Evolutionary conservation across 495 filamentous ascomycete species (phyloP).

Genomic region (Hypoxylon lienhwacheense): DNA sequence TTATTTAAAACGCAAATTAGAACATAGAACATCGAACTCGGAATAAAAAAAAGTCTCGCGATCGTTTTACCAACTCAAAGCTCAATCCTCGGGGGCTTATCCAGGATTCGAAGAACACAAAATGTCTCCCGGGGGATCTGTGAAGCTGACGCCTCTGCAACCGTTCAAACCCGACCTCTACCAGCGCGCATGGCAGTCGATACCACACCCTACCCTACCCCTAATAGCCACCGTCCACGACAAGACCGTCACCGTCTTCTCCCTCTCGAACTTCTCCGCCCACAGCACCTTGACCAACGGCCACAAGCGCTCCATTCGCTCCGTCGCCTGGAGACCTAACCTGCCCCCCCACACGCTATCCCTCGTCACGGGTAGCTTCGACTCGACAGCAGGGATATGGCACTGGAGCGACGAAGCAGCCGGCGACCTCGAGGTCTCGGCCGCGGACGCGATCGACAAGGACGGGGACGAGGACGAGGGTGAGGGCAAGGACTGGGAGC

Average conservation of each 20-base stretch:
- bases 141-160: constrained; percentile 40
- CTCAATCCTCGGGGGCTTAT: neutral
- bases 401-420: constrained; percentile 57
- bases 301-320: constrained; percentile 83
- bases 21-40: too few relatives aligned
- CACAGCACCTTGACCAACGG: constrained; percentile 81
- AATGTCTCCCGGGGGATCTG: constrained; percentile 22
- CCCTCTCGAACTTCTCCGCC: constrained; percentile 73
- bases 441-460: constrained; percentile 20
- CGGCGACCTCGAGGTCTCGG: constrained; percentile 34
- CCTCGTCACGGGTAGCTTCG: constrained; percentile 89
- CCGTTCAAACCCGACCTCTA: constrained; percentile 69
- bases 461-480: constrained; percentile 34
- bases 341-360: constrained; percentile 62
- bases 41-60: too few relatives aligned
- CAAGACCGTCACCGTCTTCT: constrained; percentile 84
- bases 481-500: constrained; percentile 80
- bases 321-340: constrained; percentile 81
- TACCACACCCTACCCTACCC: constrained; percentile 84
- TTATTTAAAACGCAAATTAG: too few relatives aligned
- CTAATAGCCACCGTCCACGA: constrained; percentile 86
- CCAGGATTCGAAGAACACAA: constrained; percentile 1
- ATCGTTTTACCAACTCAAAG: too few relatives aligned
- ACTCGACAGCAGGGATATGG: constrained; percentile 89
- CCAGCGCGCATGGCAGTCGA: constrained; percentile 80